Evolutionary conservation across 495 filamentous ascomycete species (phyloP), one percentile per base, ranked within the genome.

Genomic region (Tuber umbilicatum): DNA sequence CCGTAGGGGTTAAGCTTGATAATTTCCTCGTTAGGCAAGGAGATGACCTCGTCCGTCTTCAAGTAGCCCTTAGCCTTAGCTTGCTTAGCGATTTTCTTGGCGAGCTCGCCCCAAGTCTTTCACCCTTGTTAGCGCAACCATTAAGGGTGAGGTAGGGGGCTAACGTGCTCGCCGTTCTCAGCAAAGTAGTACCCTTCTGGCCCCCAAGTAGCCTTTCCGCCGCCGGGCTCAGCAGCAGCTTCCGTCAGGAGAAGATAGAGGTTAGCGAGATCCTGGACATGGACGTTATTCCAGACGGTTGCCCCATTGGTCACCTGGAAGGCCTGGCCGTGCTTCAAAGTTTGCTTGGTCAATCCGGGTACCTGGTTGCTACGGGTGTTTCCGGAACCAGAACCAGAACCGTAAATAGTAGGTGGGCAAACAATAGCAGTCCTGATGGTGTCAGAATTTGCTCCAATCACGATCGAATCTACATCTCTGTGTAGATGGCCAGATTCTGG

Each of bases 341-440:
- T 89, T 16, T 81, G 82, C 3, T 84, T 80, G n/a, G 86, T 83
- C 31, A 95, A 82, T 68, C 82, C 80, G 70, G 90, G 89, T 0
- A 90, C 87, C 79, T 95, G 92, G 71, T 87, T 82, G 75, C 89
- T 91, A 79, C 87, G 86, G 78, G 86, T 84, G 81, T 94, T 95
- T 67, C 85, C 87, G 2, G 92, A 86, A 0, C 93, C 91, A 43
- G 91, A 88, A 39, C 92, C 93, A 21, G 75, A 40, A 10, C 92
- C 93, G 81, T 94, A 94, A 81, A 96, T 95, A 7, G 87, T 88
- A 1, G 92, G 91, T 9, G 93, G 92, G 75, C 89, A 92, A 37
- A 95, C 86, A 81, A 96, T 89, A 1, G 92, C 91, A 0, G 89
- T 90, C 80, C 88, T 89, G 50, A 79, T 1, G 1, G 69, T 81